Conservation (phyloP, 208 protist genomes). For the Acanthamoeba castellanii region DNA sequence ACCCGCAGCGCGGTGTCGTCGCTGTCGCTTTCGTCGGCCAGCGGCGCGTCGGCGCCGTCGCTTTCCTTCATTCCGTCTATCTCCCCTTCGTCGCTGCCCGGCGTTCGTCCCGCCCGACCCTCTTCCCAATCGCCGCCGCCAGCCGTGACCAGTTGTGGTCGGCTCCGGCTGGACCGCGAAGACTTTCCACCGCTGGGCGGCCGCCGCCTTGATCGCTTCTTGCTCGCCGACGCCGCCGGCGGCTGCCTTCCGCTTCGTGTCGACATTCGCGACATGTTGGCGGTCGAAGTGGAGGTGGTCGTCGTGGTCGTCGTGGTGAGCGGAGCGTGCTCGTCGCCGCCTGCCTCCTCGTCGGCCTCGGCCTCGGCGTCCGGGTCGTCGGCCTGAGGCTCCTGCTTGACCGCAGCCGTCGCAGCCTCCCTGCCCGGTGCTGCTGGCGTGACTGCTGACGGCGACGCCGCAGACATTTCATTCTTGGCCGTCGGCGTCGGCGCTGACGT, state of each 20-base stretch:
- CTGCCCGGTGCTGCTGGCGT: too few species aligned
- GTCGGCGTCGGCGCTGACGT: too few species aligned
- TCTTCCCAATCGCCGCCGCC: too few species aligned
- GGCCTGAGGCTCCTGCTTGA: not conserved
- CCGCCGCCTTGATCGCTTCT: not conserved
- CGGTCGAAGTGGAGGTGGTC: not conserved
- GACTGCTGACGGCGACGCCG: too few species aligned
- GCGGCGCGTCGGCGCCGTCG: not conserved
- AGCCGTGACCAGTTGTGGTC: not conserved
- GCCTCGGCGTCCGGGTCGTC: not conserved
- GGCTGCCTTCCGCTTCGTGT: not conserved
- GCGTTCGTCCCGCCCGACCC: too few species aligned
- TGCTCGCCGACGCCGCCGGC: not conserved
- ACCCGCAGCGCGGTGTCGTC: not conserved
- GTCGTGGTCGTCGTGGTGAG: not conserved
- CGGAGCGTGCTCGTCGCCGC: not conserved
- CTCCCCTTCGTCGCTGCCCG: not conserved
- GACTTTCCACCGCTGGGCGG: not conserved
- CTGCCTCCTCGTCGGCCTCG: not conserved
- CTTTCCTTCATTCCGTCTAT: not conserved
- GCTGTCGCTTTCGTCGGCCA: conserved; percentile 11
- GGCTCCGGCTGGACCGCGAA: not conserved
- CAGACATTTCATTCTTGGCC: too few species aligned
- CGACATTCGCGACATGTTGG: not conserved
- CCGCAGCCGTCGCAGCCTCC: too few species aligned